Evolutionary conservation across 768 basidiomycete genomes (phyloP), one percentile per base, ranked within the genome.

Genomic region (Hortiboletus flavorubellus): DNA sequence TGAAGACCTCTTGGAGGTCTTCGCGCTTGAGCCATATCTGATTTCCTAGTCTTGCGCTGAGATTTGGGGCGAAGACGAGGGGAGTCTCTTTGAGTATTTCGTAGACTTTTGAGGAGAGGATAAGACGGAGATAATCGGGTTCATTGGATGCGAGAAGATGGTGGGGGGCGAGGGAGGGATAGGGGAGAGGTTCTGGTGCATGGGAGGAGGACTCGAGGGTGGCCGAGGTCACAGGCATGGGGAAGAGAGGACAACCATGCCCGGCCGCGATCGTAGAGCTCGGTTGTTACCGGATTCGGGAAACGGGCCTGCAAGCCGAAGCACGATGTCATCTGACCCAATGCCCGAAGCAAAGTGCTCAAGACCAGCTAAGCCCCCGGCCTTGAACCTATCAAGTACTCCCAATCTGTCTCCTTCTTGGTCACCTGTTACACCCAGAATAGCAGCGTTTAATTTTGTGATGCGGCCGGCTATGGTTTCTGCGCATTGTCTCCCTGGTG

Each of bases 1-100:
- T 95, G 71, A 99, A 99, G 18, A 99, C 97, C 65, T 93, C 88
- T 44, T 98, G 96, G 3, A 97, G 80, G 66, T 99, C 97, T 72
- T 99, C 97, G 26, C 97, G 84, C 74, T 99, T 99, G 55, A 99
- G 82, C 85, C 88, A 95, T 72, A 99, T 89, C 61, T 95, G 83
- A 68, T 93, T 93, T 2, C 97, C 97, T 1, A 98, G 78, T 58
- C 88, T 85, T 57, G 87, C 73, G 63, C 92, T 95, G 21, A 99
- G 82, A 66, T 91, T 92, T 16, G 85, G 82, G 30, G 96, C 95
- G 49, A 81, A 80, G 18, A 94, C 88, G 39, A 98, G 81, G 2
- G 96, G 96, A 0, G 96, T 97, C 71, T 93, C 89, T 61, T 87
- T 84, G 64, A 95, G 69, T 63, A 94, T 82, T 54, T 93, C 91